Conservation (phyloP, 202 grass and related monocot genomes). For the Setaria viridis region DNA sequence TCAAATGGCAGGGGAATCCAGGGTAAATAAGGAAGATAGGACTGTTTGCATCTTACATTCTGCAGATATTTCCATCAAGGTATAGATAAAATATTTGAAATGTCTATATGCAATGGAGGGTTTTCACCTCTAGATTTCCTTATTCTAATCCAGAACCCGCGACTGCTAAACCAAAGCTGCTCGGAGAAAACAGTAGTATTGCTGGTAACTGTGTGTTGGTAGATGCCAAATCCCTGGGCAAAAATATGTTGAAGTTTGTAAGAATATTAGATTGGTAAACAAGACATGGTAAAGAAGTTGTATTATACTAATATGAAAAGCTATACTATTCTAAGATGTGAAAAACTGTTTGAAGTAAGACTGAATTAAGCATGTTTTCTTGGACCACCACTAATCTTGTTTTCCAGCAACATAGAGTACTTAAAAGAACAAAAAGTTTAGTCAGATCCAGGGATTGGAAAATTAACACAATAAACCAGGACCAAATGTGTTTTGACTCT, state of each 20-base stretch:
- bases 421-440: background rate
- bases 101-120: background rate
- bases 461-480: background rate
- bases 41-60: background rate
- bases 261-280: background rate
- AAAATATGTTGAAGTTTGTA: constrained; percentile 9
- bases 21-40: background rate
- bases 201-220: background rate
- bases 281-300: background rate
- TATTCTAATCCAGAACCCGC: background rate
- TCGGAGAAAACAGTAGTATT: constrained; percentile 1
- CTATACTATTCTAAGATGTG: constrained; percentile 1
- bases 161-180: background rate
- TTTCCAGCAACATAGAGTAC: background rate
- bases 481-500: background rate
- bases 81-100: constrained; percentile 6
- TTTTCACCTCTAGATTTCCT: background rate
- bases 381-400: background rate
- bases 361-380: background rate
- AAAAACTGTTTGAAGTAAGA: background rate
- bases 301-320: background rate
- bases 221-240: background rate
- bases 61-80: background rate
- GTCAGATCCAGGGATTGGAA: background rate
- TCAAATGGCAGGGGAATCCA: constrained; percentile 21